phyloP scores from a whole-genome alignment of 164 flowering plant genomes.

The Vitis amurensis region DNA sequence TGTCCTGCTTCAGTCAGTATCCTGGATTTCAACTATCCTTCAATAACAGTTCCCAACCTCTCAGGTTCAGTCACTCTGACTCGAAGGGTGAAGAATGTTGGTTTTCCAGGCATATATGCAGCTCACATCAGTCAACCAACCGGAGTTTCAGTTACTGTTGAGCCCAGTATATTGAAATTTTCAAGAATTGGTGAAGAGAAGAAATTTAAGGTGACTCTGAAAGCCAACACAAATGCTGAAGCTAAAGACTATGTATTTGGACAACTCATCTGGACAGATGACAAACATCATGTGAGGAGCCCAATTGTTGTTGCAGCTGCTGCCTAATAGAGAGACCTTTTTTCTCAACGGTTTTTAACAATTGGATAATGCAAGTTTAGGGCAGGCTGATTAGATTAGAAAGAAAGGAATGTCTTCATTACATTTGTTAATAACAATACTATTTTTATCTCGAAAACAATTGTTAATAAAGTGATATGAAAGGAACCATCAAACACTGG shows the following conservation, averaged over 20 bases:
- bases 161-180: conserved; percentile 43
- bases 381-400: no score
- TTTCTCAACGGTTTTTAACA: no score
- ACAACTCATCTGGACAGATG: conserved; percentile 44
- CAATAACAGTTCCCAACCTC: conserved; percentile 46
- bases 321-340: no score
- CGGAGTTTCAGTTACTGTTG: conserved; percentile 36
- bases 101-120: conserved; percentile 37
- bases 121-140: conserved; percentile 26
- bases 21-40: conserved; percentile 53
- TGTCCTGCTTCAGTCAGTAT: conserved; percentile 22
- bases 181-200: conserved; percentile 42
- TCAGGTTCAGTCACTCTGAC: conserved; percentile 29
- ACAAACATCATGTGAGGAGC: conserved; percentile 47
- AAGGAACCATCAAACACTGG: no score
- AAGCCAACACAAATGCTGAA: conserved; percentile 10
- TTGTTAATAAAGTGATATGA: no score
- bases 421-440: no score
- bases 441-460: no score
- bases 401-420: no score
- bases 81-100: conserved; percentile 58
- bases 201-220: conserved; percentile 34
- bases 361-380: no score
- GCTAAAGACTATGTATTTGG: conserved; percentile 38
- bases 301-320: conserved; percentile 30